Conservation (phyloP, 208 protist species). For the Leishmania martiniquensis region DNA sequence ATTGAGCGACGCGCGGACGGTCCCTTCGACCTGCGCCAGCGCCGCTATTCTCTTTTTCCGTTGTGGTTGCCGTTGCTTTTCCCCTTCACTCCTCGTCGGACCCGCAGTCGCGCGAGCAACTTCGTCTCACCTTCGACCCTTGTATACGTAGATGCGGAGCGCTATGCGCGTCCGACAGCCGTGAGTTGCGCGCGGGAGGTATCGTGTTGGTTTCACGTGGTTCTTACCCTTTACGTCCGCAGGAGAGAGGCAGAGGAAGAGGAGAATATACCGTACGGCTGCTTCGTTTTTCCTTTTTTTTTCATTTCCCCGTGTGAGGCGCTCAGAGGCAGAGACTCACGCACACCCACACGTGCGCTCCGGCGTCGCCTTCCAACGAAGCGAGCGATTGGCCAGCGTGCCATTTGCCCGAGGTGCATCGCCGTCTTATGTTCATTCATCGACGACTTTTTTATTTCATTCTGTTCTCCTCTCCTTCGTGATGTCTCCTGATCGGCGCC, state of each 20-base stretch:
- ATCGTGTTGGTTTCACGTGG: not conserved
- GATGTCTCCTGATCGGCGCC: not conserved
- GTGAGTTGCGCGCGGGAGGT: not conserved
- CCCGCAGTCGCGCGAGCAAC: not conserved
- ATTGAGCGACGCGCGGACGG: slow-evolving; percentile 44
- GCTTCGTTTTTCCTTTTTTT: not conserved
- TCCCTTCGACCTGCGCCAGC: not conserved
- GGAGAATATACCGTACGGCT: not conserved
- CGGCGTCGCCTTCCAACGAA: not conserved
- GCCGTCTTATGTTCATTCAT: slow-evolving; percentile 4
- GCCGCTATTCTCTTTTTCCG: not conserved
- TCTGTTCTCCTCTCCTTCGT: not conserved
- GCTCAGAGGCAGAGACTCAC: not conserved
- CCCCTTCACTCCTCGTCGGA: not conserved
- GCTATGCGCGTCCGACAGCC: not conserved
- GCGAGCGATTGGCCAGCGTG: not conserved
- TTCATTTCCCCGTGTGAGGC: not conserved
- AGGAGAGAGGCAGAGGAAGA: not conserved
- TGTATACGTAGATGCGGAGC: not conserved
- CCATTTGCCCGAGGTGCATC: not conserved
- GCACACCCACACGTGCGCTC: not conserved
- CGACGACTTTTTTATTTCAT: not conserved
- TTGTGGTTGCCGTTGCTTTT: not conserved
- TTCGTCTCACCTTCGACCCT: not conserved
- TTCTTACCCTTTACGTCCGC: not conserved